Conservation (phyloP, 2,329 filamentous ascomycete genomes). For the Myriosclerotinia curreyana region DNA sequence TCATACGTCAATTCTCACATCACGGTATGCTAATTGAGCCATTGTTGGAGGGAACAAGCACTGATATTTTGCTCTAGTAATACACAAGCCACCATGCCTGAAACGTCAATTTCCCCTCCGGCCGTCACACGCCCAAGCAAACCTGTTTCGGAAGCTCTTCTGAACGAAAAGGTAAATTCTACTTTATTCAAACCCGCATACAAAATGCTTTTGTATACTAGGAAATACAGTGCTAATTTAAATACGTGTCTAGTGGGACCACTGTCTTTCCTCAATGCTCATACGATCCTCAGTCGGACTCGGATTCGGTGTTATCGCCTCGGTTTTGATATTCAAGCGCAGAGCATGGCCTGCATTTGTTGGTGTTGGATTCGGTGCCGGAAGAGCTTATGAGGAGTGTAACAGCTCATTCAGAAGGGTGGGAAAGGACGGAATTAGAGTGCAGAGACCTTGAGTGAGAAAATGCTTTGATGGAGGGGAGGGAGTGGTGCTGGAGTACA, state of each 20-base stretch:
- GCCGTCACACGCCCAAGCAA: constrained; percentile 63
- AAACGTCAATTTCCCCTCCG: constrained; percentile 44
- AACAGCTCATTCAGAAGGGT: constrained; percentile 51
- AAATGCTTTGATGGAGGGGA: constrained; percentile 23
- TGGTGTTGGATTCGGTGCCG: constrained; percentile 90
- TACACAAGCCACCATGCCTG: constrained; percentile 32
- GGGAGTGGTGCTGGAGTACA: constrained; percentile 11
- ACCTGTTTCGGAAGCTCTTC: constrained; percentile 93
- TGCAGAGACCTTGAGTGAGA: constrained; percentile 33
- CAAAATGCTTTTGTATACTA: background rate
- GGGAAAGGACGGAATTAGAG: constrained; percentile 36
- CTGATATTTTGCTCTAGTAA: constrained; percentile 17
- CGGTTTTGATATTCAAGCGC: constrained; percentile 95
- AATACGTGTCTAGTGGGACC: constrained; percentile 73
- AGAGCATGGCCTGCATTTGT: constrained; percentile 97
- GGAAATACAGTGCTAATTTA: constrained; percentile 23
- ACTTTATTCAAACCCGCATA: background rate
- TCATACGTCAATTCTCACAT: constrained; percentile 21
- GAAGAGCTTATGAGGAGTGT: constrained; percentile 97
- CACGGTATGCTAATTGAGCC: constrained; percentile 26
- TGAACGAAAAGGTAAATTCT: constrained; percentile 87
- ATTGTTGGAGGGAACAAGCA: background rate
- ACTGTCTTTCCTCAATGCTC: constrained; percentile 93
- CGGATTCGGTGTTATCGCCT: constrained; percentile 97
- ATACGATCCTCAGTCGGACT: constrained; percentile 96